These are phyloP conservation scores for Macrolepiota dolichaula DNA, from an alignment of 768 basidiomycete species.

Conservation along the genomic window DNA sequence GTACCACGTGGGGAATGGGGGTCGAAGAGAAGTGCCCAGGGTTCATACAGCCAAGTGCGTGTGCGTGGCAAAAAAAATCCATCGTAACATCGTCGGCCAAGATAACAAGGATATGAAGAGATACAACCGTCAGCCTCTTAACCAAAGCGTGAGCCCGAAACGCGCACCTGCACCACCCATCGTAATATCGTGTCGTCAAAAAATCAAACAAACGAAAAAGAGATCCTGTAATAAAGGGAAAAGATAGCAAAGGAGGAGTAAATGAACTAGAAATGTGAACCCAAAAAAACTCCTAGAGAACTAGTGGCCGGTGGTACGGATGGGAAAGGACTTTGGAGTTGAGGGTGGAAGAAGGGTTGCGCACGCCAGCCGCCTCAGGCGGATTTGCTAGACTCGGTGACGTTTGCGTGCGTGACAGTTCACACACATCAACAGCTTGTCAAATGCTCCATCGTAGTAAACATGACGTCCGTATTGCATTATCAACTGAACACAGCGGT, in stretches of 20 bases:
- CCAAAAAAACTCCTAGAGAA: background rate
- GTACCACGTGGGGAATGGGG: background rate
- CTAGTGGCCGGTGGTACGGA: background rate
- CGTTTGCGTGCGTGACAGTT: conserved; percentile 12
- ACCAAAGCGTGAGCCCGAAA: background rate
- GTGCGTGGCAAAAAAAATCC: background rate
- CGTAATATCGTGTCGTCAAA: conserved; percentile 14
- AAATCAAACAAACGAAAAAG: background rate
- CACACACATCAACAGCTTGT: background rate
- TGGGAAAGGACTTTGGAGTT: background rate
- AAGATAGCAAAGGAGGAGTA: background rate
- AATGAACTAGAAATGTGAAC: background rate
- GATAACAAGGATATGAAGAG: background rate
- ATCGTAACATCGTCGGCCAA: background rate
- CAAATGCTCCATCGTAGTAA: too few species aligned
- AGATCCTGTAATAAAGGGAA: background rate
- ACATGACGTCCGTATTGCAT: too few species aligned
- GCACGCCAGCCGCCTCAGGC: conserved; percentile 1
- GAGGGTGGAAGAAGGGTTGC: background rate
- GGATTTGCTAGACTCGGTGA: conserved; percentile 6
- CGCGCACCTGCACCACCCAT: conserved; percentile 43
- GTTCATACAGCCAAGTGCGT: background rate
- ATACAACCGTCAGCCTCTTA: background rate
- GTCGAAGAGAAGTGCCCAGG: background rate
- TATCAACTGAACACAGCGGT: too few species aligned